Evolutionary conservation across 2,329 filamentous ascomycete genomes (phyloP), one percentile per base, ranked within the genome.

Genomic region (Leptographium radiaticola): DNA sequence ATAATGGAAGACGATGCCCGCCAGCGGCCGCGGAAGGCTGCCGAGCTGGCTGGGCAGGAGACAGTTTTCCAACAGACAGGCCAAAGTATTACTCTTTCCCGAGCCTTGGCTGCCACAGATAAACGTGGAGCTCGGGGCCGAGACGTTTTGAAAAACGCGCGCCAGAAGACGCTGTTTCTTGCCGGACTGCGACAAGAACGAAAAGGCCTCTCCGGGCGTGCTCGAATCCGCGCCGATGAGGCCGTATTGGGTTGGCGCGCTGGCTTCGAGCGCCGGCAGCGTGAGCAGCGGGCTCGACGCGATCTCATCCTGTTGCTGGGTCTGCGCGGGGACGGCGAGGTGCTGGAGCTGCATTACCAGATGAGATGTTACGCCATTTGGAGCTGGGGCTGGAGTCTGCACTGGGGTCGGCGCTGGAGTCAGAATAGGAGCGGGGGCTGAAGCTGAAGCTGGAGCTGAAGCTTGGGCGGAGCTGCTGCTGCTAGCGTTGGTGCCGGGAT

Each of bases 1-100:
- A 55, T 82, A 86, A 57, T 86, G 81, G 49, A 86, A 85, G 0
- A 86, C 75, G 0, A 86, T 65, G 0, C 77, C 81, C 0, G 79
- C 77, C 0, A 85, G 66, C 0, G 80, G 80, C 0, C 67, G 67
- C 0, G 71, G 69, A 1, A 83, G 67, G 0, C 64, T 62, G 8
- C 74, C 76, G 0, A 75, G 67, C 0, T 63, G 59, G 0, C 69
- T 75, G 0, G 63, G 59, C 1, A 80, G 65, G 0, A 85, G 66
- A 39, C 75, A 81, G 57, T 79, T 81, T 60, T 85, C 81, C 0
- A 79, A 62, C 1, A 79, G 57, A 49, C 74, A 79, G 1, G 75
- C 75, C 1, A 83, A 67, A 0, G 77, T 81, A 56, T 84, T 80
- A 47, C 77, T 81, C 62, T 84, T 84, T 0, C 81, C 81, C 0